These are phyloP conservation scores for Sporothrix phasma DNA, from an alignment of 2,329 filamentous ascomycete species.

Conservation along the genomic window DNA sequence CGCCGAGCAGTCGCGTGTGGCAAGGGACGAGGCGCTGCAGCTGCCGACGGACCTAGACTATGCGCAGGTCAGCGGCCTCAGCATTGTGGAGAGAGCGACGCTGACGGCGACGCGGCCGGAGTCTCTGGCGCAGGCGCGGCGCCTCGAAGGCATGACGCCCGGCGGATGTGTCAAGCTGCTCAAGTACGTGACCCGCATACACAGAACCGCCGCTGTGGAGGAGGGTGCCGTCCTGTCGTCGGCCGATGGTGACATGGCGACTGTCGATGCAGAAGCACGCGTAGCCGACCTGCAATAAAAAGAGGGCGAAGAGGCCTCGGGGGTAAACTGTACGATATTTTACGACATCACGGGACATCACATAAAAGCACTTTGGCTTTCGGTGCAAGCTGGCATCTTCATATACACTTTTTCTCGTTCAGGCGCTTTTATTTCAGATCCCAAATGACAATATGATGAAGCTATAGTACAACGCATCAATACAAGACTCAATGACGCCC, in stretches of 20 bases:
- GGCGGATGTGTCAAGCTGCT: slow-evolving; percentile 52
- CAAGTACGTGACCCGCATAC: slow-evolving; percentile 43
- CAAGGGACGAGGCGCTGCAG: slow-evolving; percentile 63
- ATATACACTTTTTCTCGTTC: background rate
- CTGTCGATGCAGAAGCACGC: slow-evolving; percentile 32
- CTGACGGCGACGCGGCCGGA: slow-evolving; percentile 65
- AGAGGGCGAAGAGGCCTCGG: background rate
- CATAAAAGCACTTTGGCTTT: background rate
- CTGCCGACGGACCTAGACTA: slow-evolving; percentile 74
- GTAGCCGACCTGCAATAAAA: slow-evolving; percentile 26
- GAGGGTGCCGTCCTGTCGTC: slow-evolving; percentile 9
- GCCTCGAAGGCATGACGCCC: slow-evolving; percentile 71
- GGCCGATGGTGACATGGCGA: slow-evolving; percentile 29
- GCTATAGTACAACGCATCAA: slow-evolving; percentile 1
- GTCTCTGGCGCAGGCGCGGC: slow-evolving; percentile 75
- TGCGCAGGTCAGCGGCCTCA: slow-evolving; percentile 59
- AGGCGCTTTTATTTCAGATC: background rate
- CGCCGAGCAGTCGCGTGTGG: slow-evolving; percentile 54
- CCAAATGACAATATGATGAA: background rate
- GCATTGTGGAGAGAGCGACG: slow-evolving; percentile 65
- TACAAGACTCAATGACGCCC: background rate
- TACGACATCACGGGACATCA: background rate
- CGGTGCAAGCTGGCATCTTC: background rate
- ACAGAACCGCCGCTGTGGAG: slow-evolving; percentile 10
- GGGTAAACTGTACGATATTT: background rate